A percentile compares a stretch with the other conserved stretches of the same genome.
Conservation (phyloP, 768 basidiomycete species). For the Punctularia strigosozonata region DNA sequence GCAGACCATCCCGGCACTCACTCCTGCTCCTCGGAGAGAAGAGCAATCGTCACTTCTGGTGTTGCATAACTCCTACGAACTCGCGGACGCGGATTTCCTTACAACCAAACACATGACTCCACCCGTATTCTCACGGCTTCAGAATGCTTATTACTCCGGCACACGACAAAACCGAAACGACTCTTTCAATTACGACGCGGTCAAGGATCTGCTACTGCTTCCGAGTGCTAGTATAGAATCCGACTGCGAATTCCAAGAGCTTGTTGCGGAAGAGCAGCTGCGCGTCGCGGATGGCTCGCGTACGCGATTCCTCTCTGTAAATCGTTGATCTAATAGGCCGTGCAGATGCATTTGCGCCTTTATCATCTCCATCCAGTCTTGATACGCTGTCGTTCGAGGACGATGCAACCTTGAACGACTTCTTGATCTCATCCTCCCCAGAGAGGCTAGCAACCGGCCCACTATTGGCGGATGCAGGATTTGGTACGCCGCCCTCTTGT, state of each 20-base stretch:
- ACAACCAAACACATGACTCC: neutral
- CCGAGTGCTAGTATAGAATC: neutral
- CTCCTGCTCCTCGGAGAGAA: no score
- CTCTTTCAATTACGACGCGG: neutral
- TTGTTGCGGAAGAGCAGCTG: neutral
- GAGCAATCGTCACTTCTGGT: no score
- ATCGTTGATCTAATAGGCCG: neutral
- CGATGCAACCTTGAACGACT: neutral
- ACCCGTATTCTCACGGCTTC: neutral
- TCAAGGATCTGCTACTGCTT: neutral
- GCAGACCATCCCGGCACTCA: no score
- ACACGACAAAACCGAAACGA: neutral
- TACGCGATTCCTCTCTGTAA: neutral
- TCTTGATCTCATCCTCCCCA: neutral
- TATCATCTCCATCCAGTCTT: neutral
- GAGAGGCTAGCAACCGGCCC: neutral
- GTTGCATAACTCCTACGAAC: no score
- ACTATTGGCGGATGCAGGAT: neutral
- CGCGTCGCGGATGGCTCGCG: neutral
- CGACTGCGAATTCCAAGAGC: neutral
- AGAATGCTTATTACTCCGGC: neutral
- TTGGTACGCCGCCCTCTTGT: neutral
- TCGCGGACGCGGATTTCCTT: neutral
- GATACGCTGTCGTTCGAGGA: neutral
- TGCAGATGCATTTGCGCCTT: neutral